Evolutionary conservation across 2,329 filamentous ascomycete genomes (phyloP), one percentile per base, ranked within the genome.

Genomic region (Colletotrichum musae): DNA sequence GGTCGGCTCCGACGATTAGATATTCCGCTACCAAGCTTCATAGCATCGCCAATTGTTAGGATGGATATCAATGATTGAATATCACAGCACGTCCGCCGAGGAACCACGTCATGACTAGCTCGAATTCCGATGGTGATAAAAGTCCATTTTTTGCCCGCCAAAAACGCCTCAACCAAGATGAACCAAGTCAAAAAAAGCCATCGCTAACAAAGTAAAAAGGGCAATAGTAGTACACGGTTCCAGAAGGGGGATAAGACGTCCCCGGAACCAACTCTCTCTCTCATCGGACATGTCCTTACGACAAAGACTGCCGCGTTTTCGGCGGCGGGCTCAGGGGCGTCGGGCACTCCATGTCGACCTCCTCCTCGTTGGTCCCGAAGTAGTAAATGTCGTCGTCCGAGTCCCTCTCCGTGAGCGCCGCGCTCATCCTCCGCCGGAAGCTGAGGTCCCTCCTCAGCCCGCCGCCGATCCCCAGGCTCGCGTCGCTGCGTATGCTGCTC

Each of bases 321-420:
- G 67, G 67, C 13, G 67, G 67, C 21, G 67, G 67, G 6, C 67
- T 70, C 1, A 70, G 21, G 3, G 67, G 62, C 36, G 67, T 70
- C 16, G 67, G 63, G 7, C 67, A 69, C 18, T 57, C 62, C 41
- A 50, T 1, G 13, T 67, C 52, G 6, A 66, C 66, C 3, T 51
- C 61, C 26, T 70, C 67, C 43, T 57, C 67, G 5, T 9, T 58
- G 1, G 59, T 51, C 2, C 67, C 67, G 16, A 70, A 70, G 28
- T 61, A 70, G 15, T 48, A 67, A 9, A 52, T 32, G 32, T 70
- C 67, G 9, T 70, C 67, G n/a, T 70, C 67, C 18, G 67, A 70
- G 9, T 69, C 67, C 13, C 67, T 60, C 21, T 70, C 67, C 2
- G 67, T 70, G 56, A 70, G 16, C 18, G 67, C 51, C 1, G 67